Evolutionary conservation across 805 yeast species (phyloP).

Genomic region (Metschnikowia koreensis): DNA sequence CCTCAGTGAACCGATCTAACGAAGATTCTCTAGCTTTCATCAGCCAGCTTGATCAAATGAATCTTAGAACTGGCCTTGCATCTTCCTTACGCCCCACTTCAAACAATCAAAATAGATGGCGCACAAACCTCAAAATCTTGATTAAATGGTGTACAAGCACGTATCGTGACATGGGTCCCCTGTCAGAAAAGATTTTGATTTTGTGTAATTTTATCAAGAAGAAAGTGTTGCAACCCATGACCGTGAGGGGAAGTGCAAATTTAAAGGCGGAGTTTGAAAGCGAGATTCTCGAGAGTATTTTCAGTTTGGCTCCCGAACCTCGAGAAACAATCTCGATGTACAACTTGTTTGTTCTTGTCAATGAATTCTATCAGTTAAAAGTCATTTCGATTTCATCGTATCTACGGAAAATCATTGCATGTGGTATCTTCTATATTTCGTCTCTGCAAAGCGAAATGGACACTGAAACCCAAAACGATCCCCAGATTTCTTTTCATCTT

Average conservation of each 20-base stretch:
- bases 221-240: constrained; percentile 29
- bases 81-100: constrained; percentile 24
- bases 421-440: constrained; percentile 70
- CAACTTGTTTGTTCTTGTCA: constrained; percentile 46
- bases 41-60: constrained; percentile 34
- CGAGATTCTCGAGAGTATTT: constrained; percentile 41
- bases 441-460: constrained; percentile 32
- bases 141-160: constrained; percentile 42
- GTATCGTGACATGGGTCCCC: constrained; percentile 29
- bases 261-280: constrained; percentile 46
- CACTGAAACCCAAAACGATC: constrained; percentile 4
- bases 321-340: constrained; percentile 12
- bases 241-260: constrained; percentile 17
- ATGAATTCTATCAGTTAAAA: constrained; percentile 49
- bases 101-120: constrained; percentile 27
- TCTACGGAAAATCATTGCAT: constrained; percentile 75
- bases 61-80: constrained; percentile 30
- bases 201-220: constrained; percentile 47
- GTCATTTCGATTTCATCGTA: constrained; percentile 63
- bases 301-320: constrained; percentile 25
- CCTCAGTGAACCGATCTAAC: constrained; percentile 20
- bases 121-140: constrained; percentile 31
- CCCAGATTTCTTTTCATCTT: constrained; percentile 45
- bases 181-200: constrained; percentile 32
- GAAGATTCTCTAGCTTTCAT: constrained; percentile 35